phyloP scores from a whole-genome alignment of 2,329 filamentous ascomycete species.

The Alternaria sp. region DNA sequence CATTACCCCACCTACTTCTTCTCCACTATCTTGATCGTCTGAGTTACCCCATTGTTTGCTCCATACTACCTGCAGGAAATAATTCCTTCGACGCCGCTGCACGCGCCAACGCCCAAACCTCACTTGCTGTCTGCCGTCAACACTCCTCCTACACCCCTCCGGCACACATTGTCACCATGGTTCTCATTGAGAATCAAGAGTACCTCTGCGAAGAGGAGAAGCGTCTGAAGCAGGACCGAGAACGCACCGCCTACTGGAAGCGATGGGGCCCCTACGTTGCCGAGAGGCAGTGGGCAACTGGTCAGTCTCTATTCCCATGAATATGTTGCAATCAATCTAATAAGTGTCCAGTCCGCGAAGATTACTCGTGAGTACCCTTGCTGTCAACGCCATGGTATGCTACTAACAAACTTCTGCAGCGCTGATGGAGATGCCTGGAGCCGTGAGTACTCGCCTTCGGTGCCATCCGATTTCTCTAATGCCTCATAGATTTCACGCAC shows the following conservation, averaged over 20 bases:
- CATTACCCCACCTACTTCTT: slow-evolving; percentile 5
- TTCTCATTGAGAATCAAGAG: slow-evolving; percentile 85
- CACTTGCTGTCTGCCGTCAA: slow-evolving; percentile 13
- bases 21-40: slow-evolving; percentile 20
- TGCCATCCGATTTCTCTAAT: slow-evolving; percentile 30
- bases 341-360: slow-evolving; percentile 73
- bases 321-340: slow-evolving; percentile 30
- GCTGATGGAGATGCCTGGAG: slow-evolving; percentile 93
- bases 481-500: slow-evolving; percentile 80
- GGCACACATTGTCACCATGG: slow-evolving; percentile 64
- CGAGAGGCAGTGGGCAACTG: slow-evolving; percentile 95
- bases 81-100: slow-evolving; percentile 31
- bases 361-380: slow-evolving; percentile 71
- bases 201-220: slow-evolving; percentile 90
- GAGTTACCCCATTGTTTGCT: slow-evolving; percentile 28
- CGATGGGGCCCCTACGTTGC: slow-evolving; percentile 95
- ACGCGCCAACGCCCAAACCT: slow-evolving; percentile 21
- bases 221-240: slow-evolving; percentile 82
- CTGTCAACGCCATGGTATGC: slow-evolving; percentile 6
- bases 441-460: slow-evolving; percentile 64
- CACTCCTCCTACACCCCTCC: slow-evolving; percentile 7
- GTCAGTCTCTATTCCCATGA: slow-evolving; percentile 54
- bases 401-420: slow-evolving; percentile 52
- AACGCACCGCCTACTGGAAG: slow-evolving; percentile 93
- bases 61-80: slow-evolving; percentile 23